Base-by-base conservation (phyloP, 306 rosid species). In the Fragaria nilgerrensis region DNA sequence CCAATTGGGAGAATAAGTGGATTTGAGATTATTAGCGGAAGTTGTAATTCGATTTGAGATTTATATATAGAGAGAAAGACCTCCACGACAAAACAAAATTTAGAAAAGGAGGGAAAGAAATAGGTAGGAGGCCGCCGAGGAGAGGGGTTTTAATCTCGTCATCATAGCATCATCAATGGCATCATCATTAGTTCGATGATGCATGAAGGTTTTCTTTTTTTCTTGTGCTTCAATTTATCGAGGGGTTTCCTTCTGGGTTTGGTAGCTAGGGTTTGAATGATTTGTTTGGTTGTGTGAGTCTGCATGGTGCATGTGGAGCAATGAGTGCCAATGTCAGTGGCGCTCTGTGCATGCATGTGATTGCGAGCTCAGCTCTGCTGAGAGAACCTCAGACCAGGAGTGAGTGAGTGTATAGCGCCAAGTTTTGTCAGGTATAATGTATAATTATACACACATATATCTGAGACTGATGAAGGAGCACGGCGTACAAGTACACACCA, bases 251-350 rank as follows among this genome's bases (percentile, higher is more conserved):
- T 16, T 34, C 37, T 27, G 22, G 43, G 13, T 63, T 29, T 16
- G 48, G 4, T 44, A 44, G 14, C 48, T 63, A 63, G 48, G 70
- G 70, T 36, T 36, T 66, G 11, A 8, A 36, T 80, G 47, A 49
- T 53, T 43, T 48, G 34, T 64, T 62, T 65, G 45, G 73, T 79
- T 23, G 80, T 64, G 88, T 20, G 81, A 67, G 88, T 20, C 86
- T 85, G 96, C 96, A 91, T 87, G 94, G 82, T 63, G 92, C 89
- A 91, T 91, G 96, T 86, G 94, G 83, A 72, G 80, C 85, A 86
- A 89, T 91, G 92, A 89, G 94, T 87, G 96, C 80, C 22, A 9
- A 75, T 91, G 97, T 91, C 94, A 89, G 68, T 16, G 78, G 29
- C 55, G 17, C 25, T 75, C 78, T 75, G 94, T 69, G 81, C 92